Evolutionary conservation across 164 flowering plant genomes (phyloP), one percentile per base, ranked within the genome.

Genomic region (Magnolia changhungtana): DNA sequence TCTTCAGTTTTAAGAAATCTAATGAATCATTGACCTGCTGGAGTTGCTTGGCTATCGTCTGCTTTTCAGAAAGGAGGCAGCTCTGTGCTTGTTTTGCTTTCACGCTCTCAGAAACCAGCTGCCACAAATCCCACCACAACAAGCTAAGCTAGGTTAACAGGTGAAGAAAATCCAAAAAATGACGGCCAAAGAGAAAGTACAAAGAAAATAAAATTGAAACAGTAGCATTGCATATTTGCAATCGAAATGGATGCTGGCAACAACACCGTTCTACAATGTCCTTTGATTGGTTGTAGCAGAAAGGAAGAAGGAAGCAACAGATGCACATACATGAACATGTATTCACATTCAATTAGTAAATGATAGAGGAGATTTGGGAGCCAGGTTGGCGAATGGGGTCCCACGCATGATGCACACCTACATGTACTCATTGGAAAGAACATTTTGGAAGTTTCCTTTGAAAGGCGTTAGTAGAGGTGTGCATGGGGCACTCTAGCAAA

Each of bases 91-190:
- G 97, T 81, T 90, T 94, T 77, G 89, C 81, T 86, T 91, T 92
- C 74, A 94, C 98, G 85, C 97, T 94, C 82, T 94, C 98, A 63
- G 98, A 96, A 64, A 96, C 98, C 77, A 96, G 86, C 98, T 96
- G 86, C 77, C 83, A 58, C 10, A 79, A 74, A 69, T 67, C 20
- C 68, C 27, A 72, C 55, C 24, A 67, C 21, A 65, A 55, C 64
- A 83, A 76, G 63, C 23, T 51, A 72, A 69, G 72, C 73, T 71
- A 73, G 63, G 71, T 66, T 13, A 37, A 67, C 59, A 11, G 74
- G 61, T 24, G 52, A 71, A 69, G 8, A 19, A 52, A 29, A 50
- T 21, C 16, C 45, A 37, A 37, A 37, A 55, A 55, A 55, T 2
- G 61, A 16, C 1, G 9, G 18, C 61, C 61, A 55, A 8, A 55